Evolutionary conservation across 2,329 filamentous ascomycete genomes (phyloP).

Genomic region (Nectriaceae sp.): DNA sequence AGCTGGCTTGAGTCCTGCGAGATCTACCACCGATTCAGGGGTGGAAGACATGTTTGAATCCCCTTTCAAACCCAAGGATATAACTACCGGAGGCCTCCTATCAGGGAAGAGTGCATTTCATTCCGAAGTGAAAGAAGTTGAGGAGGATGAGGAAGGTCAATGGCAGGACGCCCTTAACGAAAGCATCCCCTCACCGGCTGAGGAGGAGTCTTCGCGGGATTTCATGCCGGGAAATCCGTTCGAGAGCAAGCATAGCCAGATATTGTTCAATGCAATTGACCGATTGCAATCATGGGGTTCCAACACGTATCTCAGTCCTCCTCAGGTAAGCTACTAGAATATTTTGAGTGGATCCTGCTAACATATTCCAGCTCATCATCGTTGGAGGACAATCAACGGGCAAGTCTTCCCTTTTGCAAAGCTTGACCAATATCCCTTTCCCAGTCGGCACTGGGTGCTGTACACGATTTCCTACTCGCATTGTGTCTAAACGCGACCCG

Average conservation of each 20-base stretch:
- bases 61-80: neutral
- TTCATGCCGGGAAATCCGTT: slow-evolving; percentile 33
- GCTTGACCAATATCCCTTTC: slow-evolving; percentile 40
- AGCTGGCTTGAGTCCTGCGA: neutral
- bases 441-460: slow-evolving; percentile 33
- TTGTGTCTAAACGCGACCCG: slow-evolving; percentile 36
- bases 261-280: slow-evolving; percentile 40
- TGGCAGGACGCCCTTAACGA: neutral
- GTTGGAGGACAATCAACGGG: slow-evolving; percentile 40
- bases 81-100: too few species aligned
- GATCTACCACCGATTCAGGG: neutral
- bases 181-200: neutral
- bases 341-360: neutral
- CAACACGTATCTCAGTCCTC: slow-evolving; percentile 32
- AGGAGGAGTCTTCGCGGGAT: neutral
- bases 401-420: slow-evolving; percentile 40
- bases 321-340: slow-evolving; percentile 31
- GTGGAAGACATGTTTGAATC: neutral
- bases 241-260: slow-evolving; percentile 34
- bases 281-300: slow-evolving; percentile 34
- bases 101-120: too few species aligned
- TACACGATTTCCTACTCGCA: slow-evolving; percentile 40
- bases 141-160: neutral
- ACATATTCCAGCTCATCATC: slow-evolving; percentile 33
- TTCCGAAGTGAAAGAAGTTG: neutral